These are phyloP conservation scores for Daldinia sp. DNA, from an alignment of 2,329 filamentous ascomycete genomes.

Conservation along the genomic window DNA sequence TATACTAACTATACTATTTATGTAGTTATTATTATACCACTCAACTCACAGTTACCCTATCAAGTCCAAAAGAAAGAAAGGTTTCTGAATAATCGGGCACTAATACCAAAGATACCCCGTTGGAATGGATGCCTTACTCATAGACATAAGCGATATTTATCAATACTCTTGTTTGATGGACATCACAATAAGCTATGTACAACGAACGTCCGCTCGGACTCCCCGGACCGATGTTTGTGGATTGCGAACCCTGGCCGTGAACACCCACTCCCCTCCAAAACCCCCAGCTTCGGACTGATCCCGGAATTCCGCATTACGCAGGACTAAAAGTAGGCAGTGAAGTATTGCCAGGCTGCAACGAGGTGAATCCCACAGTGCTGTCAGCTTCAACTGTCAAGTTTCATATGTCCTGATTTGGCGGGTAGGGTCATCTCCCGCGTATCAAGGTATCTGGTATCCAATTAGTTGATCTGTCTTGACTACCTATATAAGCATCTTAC, in stretches of 20 bases:
- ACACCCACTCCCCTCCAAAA: slow-evolving; percentile 6
- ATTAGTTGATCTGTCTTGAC: background rate
- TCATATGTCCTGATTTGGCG: background rate
- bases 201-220: slow-evolving; percentile 25
- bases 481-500: background rate
- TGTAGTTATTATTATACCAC: too few species aligned
- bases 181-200: slow-evolving; percentile 1
- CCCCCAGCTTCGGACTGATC: slow-evolving; percentile 33
- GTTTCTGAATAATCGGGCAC: background rate
- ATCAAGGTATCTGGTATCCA: too few species aligned
- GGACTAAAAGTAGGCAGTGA: background rate
- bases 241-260: slow-evolving; percentile 21
- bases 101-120: background rate
- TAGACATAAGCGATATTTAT: background rate
- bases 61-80: background rate
- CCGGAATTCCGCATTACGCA: slow-evolving; percentile 17
- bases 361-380: slow-evolving; percentile 1
- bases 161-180: slow-evolving; percentile 4
- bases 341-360: background rate
- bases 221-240: slow-evolving; percentile 26
- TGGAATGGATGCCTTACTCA: background rate
- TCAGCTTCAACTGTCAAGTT: background rate
- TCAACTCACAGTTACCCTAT: background rate
- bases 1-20: background rate
- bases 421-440: background rate